These are phyloP conservation scores for Bathelium albidoporum DNA, from an alignment of 495 filamentous ascomycete species.

Conservation along the genomic window DNA sequence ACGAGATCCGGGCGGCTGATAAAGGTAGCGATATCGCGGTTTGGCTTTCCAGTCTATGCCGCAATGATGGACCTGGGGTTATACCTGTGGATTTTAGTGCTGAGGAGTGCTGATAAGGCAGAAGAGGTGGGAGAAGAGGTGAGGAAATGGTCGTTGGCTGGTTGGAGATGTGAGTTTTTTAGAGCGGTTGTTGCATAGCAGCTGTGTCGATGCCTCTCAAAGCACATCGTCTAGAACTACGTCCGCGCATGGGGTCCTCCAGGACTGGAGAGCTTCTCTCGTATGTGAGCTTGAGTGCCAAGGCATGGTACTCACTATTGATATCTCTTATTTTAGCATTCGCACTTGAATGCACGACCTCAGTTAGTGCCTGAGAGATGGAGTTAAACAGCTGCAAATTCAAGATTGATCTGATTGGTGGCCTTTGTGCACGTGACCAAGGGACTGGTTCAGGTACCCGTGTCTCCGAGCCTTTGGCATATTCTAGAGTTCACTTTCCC, in stretches of 20 bases:
- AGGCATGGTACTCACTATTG: background rate
- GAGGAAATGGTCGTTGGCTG: background rate
- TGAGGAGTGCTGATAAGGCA: background rate
- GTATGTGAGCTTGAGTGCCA: no score
- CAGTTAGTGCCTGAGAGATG: background rate
- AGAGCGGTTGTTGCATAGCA: background rate
- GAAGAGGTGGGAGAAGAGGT: background rate
- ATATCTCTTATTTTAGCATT: background rate
- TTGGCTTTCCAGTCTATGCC: background rate
- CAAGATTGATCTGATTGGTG: slow-evolving; percentile 3
- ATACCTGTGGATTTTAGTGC: background rate
- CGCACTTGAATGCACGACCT: background rate
- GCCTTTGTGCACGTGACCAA: background rate
- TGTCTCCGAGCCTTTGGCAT: background rate
- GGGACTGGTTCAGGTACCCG: background rate
- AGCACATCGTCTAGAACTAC: no score
- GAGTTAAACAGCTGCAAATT: background rate
- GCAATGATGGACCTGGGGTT: background rate
- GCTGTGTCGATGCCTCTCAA: no score
- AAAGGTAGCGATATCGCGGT: background rate
- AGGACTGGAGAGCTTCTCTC: no score
- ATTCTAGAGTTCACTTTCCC: background rate
- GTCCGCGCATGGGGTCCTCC: no score
- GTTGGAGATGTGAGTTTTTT: background rate
- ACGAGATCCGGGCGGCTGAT: background rate